phyloP scores from a whole-genome alignment of 176 grass and related monocot species.

The Triticum dicoccoides region DNA sequence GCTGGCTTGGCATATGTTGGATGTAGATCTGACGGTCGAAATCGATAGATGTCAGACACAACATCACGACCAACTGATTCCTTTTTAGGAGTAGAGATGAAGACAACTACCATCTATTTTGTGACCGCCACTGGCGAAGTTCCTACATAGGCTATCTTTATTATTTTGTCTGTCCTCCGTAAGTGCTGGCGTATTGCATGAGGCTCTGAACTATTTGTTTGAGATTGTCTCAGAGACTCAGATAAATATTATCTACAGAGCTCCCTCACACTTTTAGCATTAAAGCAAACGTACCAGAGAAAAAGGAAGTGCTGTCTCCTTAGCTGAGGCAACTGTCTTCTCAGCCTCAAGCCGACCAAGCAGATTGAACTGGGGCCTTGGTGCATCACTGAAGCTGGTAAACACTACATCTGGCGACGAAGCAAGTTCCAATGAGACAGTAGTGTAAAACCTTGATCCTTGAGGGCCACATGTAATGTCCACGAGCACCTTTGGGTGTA shows the following conservation, averaged over 20 bases:
- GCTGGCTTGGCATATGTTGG: no score
- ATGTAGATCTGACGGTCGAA: no score
- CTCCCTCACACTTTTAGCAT: not conserved
- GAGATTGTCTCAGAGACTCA: not conserved
- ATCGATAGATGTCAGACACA: no score
- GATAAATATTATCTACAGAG: not conserved
- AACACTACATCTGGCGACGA: not conserved
- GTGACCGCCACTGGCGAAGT: not conserved
- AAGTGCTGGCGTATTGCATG: not conserved
- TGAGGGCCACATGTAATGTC: no score
- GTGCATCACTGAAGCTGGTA: not conserved
- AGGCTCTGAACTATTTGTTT: slow-evolving; percentile 1
- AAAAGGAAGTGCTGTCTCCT: not conserved
- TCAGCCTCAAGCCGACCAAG: not conserved
- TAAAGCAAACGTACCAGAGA: not conserved
- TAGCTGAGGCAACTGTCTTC: not conserved
- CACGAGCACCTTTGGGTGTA: no score
- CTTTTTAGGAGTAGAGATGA: no score
- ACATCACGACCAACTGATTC: no score
- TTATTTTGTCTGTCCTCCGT: not conserved
- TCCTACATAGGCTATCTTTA: not conserved
- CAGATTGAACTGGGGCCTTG: not conserved
- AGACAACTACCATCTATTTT: not conserved
- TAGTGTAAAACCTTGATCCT: not conserved
- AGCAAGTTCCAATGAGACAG: not conserved